A percentile compares a stretch with the other conserved stretches of the same genome.
Conservation (phyloP, 805 yeast genomes). For the Ogataea henricii region DNA sequence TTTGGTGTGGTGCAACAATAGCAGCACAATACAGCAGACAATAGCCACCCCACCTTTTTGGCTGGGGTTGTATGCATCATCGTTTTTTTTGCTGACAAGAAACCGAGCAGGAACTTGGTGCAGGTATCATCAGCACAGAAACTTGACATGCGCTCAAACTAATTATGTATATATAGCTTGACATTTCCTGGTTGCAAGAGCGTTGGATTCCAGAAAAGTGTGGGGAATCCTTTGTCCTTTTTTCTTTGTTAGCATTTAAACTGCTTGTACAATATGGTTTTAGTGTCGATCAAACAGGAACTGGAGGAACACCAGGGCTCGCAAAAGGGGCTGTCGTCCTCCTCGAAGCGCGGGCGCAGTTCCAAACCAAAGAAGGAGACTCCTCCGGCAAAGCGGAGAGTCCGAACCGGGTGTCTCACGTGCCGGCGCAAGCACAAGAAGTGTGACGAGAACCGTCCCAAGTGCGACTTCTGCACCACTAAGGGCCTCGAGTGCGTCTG, state of each 20-base stretch:
- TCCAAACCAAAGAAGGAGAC: constrained; percentile 30
- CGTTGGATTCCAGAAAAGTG: not conserved
- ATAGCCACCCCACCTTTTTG: constrained; percentile 11
- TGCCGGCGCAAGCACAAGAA: constrained; percentile 56
- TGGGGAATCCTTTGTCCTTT: not conserved
- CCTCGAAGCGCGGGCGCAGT: constrained; percentile 23
- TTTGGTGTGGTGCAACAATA: constrained; percentile 3
- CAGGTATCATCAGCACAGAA: constrained; percentile 3
- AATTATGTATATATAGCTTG: not conserved
- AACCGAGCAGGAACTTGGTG: not conserved
- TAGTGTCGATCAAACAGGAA: constrained; percentile 10
- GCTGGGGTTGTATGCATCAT: constrained; percentile 5
- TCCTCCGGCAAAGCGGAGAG: constrained; percentile 39
- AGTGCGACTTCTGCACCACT: constrained; percentile 46
- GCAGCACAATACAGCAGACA: not conserved
- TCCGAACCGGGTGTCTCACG: constrained; percentile 50
- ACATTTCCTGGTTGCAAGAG: not conserved
- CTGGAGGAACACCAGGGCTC: not conserved
- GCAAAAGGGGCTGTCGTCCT: too few species aligned
- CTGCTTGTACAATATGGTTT: constrained; percentile 4
- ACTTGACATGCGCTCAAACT: not conserved
- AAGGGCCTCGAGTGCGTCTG: constrained; percentile 41
- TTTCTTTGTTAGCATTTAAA: not conserved
- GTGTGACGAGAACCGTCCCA: constrained; percentile 57
- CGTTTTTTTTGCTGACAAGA: not conserved